phyloP scores from a whole-genome alignment of 1,284 basidiomycete species.

The Microbotryomycetes sp. region DNA sequence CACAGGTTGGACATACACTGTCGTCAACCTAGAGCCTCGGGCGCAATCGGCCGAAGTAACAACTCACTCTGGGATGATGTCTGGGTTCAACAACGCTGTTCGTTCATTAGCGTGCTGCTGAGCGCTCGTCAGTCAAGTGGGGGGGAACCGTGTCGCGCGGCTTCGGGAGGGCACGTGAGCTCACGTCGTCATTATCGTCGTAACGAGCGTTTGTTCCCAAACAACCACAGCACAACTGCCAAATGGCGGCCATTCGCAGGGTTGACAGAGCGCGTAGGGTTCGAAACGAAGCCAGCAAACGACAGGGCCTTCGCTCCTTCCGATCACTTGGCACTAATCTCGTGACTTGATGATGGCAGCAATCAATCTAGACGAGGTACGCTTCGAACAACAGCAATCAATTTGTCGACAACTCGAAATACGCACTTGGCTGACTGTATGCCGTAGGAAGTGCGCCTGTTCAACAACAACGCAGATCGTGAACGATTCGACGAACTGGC shows the following conservation, averaged over 20 bases:
- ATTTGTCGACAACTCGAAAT: no score
- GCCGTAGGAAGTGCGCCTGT: conserved; percentile 73
- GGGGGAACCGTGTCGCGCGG: neutral
- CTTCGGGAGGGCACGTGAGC: neutral
- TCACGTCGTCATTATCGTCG: neutral
- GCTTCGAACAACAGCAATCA: no score
- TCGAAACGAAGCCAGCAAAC: no score
- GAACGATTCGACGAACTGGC: conserved; percentile 83
- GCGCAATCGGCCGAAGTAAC: no score
- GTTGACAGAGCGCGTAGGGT: no score
- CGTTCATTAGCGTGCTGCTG: neutral
- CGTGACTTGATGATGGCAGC: neutral
- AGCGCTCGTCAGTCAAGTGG: neutral
- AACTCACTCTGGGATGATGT: neutral
- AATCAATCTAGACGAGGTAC: conserved; percentile 21
- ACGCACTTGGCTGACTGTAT: no score
- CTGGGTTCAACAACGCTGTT: neutral
- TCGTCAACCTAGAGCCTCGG: neutral
- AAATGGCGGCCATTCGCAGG: neutral
- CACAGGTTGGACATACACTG: no score
- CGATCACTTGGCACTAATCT: no score
- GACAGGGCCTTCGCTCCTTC: no score
- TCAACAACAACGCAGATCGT: conserved; percentile 78
- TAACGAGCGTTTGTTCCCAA: neutral
- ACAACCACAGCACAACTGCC: neutral